Evolutionary conservation across 805 yeast genomes (phyloP).

Genomic region (Jamesozyma spencerorum): DNA sequence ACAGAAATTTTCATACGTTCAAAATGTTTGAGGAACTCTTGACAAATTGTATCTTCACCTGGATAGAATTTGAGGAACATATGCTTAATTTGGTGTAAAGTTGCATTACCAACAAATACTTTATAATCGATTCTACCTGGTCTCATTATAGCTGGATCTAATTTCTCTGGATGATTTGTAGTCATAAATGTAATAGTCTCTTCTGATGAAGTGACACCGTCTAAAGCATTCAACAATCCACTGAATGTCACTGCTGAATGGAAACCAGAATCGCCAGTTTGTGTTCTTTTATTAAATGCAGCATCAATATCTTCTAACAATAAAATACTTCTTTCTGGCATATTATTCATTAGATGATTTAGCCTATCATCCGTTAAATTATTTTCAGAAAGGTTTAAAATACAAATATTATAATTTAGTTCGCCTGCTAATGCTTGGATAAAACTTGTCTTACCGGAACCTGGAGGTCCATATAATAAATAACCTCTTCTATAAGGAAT

Average conservation of each 20-base stretch:
- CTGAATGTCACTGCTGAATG: constrained; percentile 89
- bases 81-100: constrained; percentile 61
- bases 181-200: constrained; percentile 97
- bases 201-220: constrained; percentile 96
- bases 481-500: constrained; percentile 96
- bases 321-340: constrained; percentile 80
- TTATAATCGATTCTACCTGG: constrained; percentile 93
- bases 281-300: constrained; percentile 78
- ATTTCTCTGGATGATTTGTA: constrained; percentile 88
- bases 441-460: constrained; percentile 91
- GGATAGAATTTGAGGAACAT: constrained; percentile 89
- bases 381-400: constrained; percentile 80
- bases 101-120: constrained; percentile 78
- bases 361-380: constrained; percentile 90
- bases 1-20: constrained; percentile 21
- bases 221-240: constrained; percentile 86
- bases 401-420: constrained; percentile 89
- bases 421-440: constrained; percentile 97
- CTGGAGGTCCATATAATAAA: constrained; percentile 92
- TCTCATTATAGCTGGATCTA: constrained; percentile 87
- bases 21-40: constrained; percentile 25
- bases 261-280: constrained; percentile 67
- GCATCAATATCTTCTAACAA: constrained; percentile 92
- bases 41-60: constrained; percentile 44
- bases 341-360: constrained; percentile 91